Base-by-base conservation (phyloP, 768 basidiomycete species). In the Gloeopeniophorella convolvens region DNA sequence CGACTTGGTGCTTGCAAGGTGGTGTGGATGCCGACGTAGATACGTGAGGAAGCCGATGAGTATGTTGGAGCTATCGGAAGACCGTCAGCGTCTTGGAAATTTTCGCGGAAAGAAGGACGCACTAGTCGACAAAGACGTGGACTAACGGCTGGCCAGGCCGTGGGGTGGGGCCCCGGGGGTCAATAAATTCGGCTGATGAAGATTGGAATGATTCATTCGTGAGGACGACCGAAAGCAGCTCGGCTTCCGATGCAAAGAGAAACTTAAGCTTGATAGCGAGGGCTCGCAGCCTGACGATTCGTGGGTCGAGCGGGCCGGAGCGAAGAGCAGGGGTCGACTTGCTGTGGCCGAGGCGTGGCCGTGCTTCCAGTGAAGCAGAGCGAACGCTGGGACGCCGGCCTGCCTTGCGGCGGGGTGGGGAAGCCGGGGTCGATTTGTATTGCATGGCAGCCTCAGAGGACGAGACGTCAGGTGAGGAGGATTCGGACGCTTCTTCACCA, bases 1-100 rank as follows among this genome's bases (percentile, higher is more conserved):
- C 36, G 60, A 60, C 62, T 62, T 70, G 57, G 64, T 71, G 57
- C 61, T 59, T 18, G 60, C 52, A 46, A 64, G 60, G 39, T 66
- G 70, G 31, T 66, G 68, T n/a, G 72, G 68, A 55, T 78, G 72
- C 48, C 75, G 79, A 62, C 79, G 82, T 44, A 85, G 65, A 65
- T 84, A 79, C 24, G 74, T 78, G n/a, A 91, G 64, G 47, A 91
- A 75, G 28, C 89, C 89, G 53, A 93, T 82, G 39, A 92, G 77
- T 55, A 93, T 91, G 62, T 93, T 93, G 13, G 89, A 92, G 58
- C 89, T 91, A 58, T 40, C 37, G 32, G 11, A 23, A 44, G 56
- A 41, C 30, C 10, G 39, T 33, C 28, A 21, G 52, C 28, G n/a
- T 39, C 35, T 34, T 30, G 23, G 26, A 16, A 48, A 52, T 42